Evolutionary conservation across 2,329 filamentous ascomycete genomes (phyloP).

Genomic region (Xylaria sp.): DNA sequence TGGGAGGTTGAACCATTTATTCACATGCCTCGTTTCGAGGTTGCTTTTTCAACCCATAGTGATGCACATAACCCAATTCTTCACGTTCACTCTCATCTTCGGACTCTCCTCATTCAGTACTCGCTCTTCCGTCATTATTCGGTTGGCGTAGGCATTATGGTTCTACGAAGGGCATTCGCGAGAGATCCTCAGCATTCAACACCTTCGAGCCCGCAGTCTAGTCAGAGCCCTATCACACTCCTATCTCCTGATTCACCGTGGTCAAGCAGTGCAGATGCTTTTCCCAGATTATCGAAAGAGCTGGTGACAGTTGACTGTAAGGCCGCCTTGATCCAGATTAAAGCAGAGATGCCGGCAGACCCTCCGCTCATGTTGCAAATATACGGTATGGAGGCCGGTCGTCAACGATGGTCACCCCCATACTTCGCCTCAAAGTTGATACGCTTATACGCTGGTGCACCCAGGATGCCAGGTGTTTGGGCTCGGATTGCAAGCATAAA

Average conservation of each 20-base stretch:
- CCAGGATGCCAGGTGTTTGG: constrained; percentile 86
- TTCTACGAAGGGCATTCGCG: constrained; percentile 77
- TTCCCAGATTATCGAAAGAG: constrained; percentile 62
- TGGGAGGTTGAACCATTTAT: constrained; percentile 89
- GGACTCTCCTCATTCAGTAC: constrained; percentile 84
- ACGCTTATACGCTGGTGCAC: constrained; percentile 88
- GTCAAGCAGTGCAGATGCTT: constrained; percentile 48
- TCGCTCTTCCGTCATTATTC: constrained; percentile 95
- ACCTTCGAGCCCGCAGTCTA: constrained; percentile 44
- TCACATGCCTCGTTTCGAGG: constrained; percentile 85
- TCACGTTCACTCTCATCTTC: constrained; percentile 84
- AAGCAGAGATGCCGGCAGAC: constrained; percentile 87
- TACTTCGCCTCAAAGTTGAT: constrained; percentile 81
- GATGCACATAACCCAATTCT: constrained; percentile 90
- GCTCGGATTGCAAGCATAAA: constrained; percentile 87
- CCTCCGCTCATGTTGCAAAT: constrained; percentile 93
- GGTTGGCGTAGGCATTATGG: constrained; percentile 81
- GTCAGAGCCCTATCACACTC: constrained; percentile 55
- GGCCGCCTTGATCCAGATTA: constrained; percentile 84
- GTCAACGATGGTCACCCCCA: constrained; percentile 87
- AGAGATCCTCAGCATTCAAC: constrained; percentile 53
- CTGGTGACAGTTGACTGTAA: constrained; percentile 85
- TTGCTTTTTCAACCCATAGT: constrained; percentile 84
- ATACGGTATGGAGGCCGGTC: constrained; percentile 82
- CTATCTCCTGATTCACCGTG: constrained; percentile 45